phyloP scores from a whole-genome alignment of 352 stramenopile genomes.

The Phytophthora crassamura region DNA sequence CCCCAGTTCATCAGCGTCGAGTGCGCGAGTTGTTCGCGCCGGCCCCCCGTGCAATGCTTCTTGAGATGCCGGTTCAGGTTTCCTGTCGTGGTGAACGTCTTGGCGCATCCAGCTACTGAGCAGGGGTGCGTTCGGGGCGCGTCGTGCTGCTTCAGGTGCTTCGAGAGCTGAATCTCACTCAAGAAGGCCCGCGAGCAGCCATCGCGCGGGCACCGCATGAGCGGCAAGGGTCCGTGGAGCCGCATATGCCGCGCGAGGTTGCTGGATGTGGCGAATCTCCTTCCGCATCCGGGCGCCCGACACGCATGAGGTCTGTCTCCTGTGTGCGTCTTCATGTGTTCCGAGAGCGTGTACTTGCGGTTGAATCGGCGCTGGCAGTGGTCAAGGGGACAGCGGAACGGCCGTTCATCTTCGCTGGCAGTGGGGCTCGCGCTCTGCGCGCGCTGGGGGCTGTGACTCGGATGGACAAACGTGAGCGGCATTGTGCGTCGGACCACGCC shows the following conservation, averaged over 20 bases:
- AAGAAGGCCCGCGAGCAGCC: conserved; percentile 41
- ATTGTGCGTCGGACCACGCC: background rate
- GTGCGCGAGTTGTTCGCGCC: conserved; percentile 22
- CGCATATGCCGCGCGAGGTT: conserved; percentile 68
- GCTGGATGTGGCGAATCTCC: conserved; percentile 64
- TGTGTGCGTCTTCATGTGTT: conserved; percentile 71
- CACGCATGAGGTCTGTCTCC: conserved; percentile 61
- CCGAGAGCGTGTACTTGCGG: conserved; percentile 62
- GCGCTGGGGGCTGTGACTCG: background rate
- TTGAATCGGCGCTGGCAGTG: conserved; percentile 43
- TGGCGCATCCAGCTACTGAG: conserved; percentile 42
- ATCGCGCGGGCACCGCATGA: conserved; percentile 37
- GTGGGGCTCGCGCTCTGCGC: background rate
- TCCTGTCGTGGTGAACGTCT: conserved; percentile 67
- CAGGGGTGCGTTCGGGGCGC: conserved; percentile 34
- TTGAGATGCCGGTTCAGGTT: conserved; percentile 65
- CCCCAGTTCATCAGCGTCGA: conserved; percentile 14
- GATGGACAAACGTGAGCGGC: background rate
- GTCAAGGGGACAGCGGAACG: conserved; percentile 33
- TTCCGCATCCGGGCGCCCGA: conserved; percentile 40
- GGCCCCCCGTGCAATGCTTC: conserved; percentile 30
- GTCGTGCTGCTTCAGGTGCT: conserved; percentile 57
- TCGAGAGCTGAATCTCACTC: conserved; percentile 49
- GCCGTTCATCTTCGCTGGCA: conserved; percentile 20
- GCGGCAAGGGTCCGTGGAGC: conserved; percentile 48